These are phyloP conservation scores for Trypethelium eluteriae DNA, from an alignment of 495 filamentous ascomycete species.

Conservation along the genomic window DNA sequence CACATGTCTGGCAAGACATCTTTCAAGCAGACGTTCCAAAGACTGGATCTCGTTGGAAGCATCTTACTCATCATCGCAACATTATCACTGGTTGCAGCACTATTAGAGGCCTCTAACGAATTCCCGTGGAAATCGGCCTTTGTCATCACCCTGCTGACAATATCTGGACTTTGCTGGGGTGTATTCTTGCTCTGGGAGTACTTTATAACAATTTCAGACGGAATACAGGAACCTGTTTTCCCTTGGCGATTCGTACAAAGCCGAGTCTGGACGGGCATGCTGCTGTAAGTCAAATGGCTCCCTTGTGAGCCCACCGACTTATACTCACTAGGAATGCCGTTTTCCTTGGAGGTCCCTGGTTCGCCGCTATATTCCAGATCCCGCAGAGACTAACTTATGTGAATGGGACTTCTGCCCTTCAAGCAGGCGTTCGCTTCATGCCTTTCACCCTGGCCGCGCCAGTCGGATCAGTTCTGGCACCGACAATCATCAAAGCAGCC, in stretches of 20 bases:
- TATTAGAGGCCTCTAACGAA: no score
- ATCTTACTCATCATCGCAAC: no score
- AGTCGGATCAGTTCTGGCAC: neutral
- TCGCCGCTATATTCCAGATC: neutral
- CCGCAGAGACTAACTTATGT: neutral
- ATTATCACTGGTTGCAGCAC: no score
- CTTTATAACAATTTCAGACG: neutral
- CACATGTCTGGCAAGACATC: no score
- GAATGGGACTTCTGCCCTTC: neutral
- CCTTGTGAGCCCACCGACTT: neutral
- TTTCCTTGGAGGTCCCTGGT: neutral
- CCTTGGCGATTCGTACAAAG: conserved; percentile 19
- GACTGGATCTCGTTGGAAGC: no score
- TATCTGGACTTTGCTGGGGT: no score
- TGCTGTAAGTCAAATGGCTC: conserved; percentile 16
- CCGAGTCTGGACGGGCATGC: conserved; percentile 11
- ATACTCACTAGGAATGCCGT: neutral
- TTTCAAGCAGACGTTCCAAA: no score
- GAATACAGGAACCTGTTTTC: conserved; percentile 12
- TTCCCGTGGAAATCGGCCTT: no score
- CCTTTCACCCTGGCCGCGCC: neutral
- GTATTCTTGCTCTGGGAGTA: conserved; percentile 2
- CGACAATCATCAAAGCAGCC: neutral
- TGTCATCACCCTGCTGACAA: no score
- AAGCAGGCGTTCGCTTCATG: neutral